Percentiles rank a stretch among this genome's conserved stretches.
Evolutionary conservation across 2,329 filamentous ascomycete genomes (phyloP).

Genomic region (Talaromyces atroroseus): DNA sequence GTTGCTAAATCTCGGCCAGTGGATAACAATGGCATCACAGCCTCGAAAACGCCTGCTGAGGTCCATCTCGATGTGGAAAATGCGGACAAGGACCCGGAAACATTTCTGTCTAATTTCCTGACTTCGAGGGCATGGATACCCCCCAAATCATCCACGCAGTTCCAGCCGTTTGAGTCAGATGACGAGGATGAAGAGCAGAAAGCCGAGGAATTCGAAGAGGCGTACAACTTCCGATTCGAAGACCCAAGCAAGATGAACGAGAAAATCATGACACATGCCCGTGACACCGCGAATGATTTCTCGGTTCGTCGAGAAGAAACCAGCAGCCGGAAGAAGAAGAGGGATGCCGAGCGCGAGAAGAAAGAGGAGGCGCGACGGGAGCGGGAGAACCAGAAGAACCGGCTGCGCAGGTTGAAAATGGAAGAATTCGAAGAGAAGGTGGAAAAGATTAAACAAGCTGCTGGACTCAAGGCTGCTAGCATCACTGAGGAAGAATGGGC

Average conservation of each 20-base stretch:
- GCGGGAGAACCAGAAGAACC: slow-evolving; percentile 72
- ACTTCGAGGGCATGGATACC: slow-evolving; percentile 85
- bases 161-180: slow-evolving; percentile 85
- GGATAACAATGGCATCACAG: slow-evolving; percentile 13
- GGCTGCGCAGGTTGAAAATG: slow-evolving; percentile 79
- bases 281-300: slow-evolving; percentile 74
- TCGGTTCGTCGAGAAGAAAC: slow-evolving; percentile 81
- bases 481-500: slow-evolving; percentile 75
- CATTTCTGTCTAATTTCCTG: slow-evolving; percentile 92
- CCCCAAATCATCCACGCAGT: slow-evolving; percentile 56
- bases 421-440: slow-evolving; percentile 87
- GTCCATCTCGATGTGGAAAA: slow-evolving; percentile 62
- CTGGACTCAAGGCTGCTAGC: slow-evolving; percentile 65
- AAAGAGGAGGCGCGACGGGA: slow-evolving; percentile 74
- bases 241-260: slow-evolving; percentile 85
- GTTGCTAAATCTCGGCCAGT: slow-evolving; percentile 58
- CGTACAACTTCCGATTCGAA: slow-evolving; percentile 95
- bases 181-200: slow-evolving; percentile 69
- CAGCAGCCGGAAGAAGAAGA: slow-evolving; percentile 67
- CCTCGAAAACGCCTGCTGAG: slow-evolving; percentile 34
- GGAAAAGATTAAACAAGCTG: slow-evolving; percentile 80
- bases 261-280: slow-evolving; percentile 78
- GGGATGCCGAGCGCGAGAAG: slow-evolving; percentile 70
- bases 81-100: slow-evolving; percentile 85
- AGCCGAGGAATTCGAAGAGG: slow-evolving; percentile 83